Evolutionary conservation across 768 basidiomycete species (phyloP), one percentile per base, ranked within the genome.

Genomic region (Rhizopogon salebrosus): DNA sequence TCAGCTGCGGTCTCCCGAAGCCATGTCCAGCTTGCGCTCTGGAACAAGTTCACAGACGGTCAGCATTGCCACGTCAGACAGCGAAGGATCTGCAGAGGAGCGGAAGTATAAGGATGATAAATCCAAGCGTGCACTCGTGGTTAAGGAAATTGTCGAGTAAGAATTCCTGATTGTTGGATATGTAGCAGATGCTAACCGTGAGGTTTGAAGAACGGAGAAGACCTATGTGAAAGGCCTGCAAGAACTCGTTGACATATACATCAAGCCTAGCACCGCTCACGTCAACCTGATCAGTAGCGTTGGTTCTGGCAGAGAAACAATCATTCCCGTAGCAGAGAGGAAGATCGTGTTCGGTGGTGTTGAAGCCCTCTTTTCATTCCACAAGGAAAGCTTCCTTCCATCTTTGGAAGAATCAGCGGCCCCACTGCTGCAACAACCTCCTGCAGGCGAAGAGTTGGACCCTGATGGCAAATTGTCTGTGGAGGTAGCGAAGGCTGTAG

Each of bases 151-250:
- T 57, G 80, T 98, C 45, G 79, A 87, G 93, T 94, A 70, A 57
- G 90, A 80, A 22, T 56, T 31, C 34, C 57, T 31, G 52, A 31
- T 43, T 42, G 5, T 27, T 39, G n/a, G 8, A 38, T n/a, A n/a
- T 31, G 54, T 48, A 22, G 41, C 29, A 16, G 51, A 54, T 62
- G 16, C 48, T 63, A 26, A 64, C 56, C 59, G 52, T 48, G n/a
- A 34, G 27, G 18, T 14, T 31, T 51, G 6, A 22, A 92, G 92
- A 61, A 98, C 95, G 40, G 97, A 99, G 70, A 79, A 89, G 55
- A 93, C 94, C 1, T 99, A 99, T 69, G 91, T 95, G 55, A 87
- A 87, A 57, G 89, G 92, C n/a, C 72, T 99, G 29, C 86, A 91
- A 63, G 95, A 97, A 67, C 82, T 99, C 8, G 85, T 95, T 46